These are phyloP conservation scores for Coemansia erecta DNA, from an alignment of 192 early-diverging fungal genomes.

Conservation along the genomic window DNA sequence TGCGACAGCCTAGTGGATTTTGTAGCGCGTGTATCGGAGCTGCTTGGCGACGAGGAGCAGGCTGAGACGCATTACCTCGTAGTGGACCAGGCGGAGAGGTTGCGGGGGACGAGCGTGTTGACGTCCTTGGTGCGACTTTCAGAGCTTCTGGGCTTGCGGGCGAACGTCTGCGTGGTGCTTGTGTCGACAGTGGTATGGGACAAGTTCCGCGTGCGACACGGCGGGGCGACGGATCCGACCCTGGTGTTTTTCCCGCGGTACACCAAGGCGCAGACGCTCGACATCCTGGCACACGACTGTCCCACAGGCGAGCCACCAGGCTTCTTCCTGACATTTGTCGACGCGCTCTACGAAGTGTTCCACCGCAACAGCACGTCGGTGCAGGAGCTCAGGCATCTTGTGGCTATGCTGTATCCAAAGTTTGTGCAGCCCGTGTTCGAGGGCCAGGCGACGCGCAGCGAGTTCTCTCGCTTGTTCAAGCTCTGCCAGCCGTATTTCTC, in stretches of 20 bases:
- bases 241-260: slow-evolving; percentile 76
- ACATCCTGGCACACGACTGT: slow-evolving; percentile 72
- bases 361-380: slow-evolving; percentile 76
- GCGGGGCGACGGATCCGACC: slow-evolving; percentile 62
- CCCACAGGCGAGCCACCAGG: slow-evolving; percentile 55
- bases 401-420: slow-evolving; percentile 77
- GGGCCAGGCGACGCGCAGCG: slow-evolving; percentile 62
- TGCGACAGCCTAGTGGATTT: slow-evolving; percentile 75
- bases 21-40: slow-evolving; percentile 41
- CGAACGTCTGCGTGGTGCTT: slow-evolving; percentile 64
- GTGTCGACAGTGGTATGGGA: slow-evolving; percentile 74
- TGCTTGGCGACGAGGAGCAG: slow-evolving; percentile 11
- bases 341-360: slow-evolving; percentile 80
- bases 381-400: slow-evolving; percentile 82
- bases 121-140: slow-evolving; percentile 67
- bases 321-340: slow-evolving; percentile 74
- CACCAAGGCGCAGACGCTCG: slow-evolving; percentile 63
- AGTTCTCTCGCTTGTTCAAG: slow-evolving; percentile 73
- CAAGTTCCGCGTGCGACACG: slow-evolving; percentile 70
- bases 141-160: slow-evolving; percentile 56
- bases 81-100: slow-evolving; percentile 76
- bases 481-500: slow-evolving; percentile 77
- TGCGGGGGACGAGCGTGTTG: slow-evolving; percentile 67
- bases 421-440: slow-evolving; percentile 84
- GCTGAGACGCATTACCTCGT: slow-evolving; percentile 56